Percentiles rank a stretch among this genome's conserved stretches.
Evolutionary conservation across 163 green algal genomes (phyloP).

Genomic region (Chlamydomonas reinhardtii): DNA sequence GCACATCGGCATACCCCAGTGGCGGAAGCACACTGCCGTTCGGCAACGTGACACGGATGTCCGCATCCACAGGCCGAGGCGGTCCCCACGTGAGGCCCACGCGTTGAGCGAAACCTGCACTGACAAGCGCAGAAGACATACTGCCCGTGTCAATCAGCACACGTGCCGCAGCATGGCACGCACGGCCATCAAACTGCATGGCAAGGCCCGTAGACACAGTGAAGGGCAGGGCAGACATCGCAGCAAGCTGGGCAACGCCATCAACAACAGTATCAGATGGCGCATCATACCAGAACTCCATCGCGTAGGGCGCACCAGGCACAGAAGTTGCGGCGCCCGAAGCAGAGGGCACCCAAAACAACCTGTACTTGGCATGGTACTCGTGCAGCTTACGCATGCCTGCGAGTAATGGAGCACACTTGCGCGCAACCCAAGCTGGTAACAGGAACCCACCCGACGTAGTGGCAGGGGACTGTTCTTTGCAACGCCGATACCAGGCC

Average conservation of each 20-base stretch:
- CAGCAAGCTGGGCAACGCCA: background rate
- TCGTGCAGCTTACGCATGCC: background rate
- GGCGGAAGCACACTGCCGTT: background rate
- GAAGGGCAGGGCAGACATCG: background rate
- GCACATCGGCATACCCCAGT: background rate
- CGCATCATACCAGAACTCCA: constrained; percentile 26
- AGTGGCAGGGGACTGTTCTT: background rate
- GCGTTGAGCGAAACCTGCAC: background rate
- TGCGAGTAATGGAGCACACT: background rate
- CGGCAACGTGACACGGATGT: too few species aligned
- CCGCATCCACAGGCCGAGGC: too few species aligned
- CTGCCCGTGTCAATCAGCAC: constrained; percentile 5
- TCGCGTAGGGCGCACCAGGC: background rate
- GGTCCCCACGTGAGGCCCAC: background rate
- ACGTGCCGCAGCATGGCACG: background rate
- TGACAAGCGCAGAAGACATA: background rate
- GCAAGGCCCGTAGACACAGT: background rate
- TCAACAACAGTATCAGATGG: background rate
- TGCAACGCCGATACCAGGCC: constrained; percentile 7
- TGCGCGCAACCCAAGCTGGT: background rate
- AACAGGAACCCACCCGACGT: constrained; percentile 5
- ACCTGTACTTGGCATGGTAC: background rate
- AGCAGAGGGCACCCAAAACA: background rate
- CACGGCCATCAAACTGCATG: background rate
- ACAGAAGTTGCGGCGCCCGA: background rate